phyloP scores from a whole-genome alignment of 208 protist species.

The Leptomonas pyrrhocoris region DNA sequence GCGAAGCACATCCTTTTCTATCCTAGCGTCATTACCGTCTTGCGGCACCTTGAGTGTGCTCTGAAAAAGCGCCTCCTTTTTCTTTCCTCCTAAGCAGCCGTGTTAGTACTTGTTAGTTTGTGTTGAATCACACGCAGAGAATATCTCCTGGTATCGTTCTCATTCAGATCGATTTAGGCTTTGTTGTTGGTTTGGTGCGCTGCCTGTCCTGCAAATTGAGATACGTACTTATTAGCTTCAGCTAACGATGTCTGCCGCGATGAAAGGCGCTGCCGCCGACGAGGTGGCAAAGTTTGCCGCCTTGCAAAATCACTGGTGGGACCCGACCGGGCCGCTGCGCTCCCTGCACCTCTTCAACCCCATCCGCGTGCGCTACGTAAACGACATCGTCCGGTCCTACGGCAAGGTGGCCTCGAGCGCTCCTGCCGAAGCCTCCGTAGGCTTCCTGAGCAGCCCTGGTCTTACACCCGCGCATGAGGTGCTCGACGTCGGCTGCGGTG shows the following conservation, averaged over 20 bases:
- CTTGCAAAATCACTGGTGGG: slow-evolving; percentile 87
- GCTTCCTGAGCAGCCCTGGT: slow-evolving; percentile 20
- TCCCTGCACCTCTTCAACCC: slow-evolving; percentile 94
- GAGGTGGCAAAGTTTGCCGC: slow-evolving; percentile 83
- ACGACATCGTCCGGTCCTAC: slow-evolving; percentile 45
- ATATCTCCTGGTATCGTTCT: too few species aligned
- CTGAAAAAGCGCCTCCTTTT: too few species aligned
- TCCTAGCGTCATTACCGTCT: too few species aligned
- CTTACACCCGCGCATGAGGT: slow-evolving; percentile 37
- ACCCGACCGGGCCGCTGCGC: slow-evolving; percentile 83
- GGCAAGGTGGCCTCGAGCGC: slow-evolving; percentile 26
- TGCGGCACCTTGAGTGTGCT: too few species aligned
- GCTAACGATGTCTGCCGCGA: slow-evolving; percentile 5
- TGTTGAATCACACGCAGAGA: too few species aligned
- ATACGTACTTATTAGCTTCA: not conserved
- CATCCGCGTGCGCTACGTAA: slow-evolving; percentile 86
- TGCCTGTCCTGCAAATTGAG: too few species aligned
- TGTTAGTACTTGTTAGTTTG: too few species aligned
- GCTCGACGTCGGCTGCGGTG: slow-evolving; percentile 94
- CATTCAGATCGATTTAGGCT: too few species aligned
- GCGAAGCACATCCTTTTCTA: too few species aligned
- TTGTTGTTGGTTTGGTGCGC: too few species aligned
- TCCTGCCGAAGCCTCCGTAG: slow-evolving; percentile 6
- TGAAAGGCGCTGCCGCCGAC: slow-evolving; percentile 53
- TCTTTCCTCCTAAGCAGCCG: too few species aligned